Conservation (phyloP, 345 rosid genomes). For the Kandelia obovata region DNA sequence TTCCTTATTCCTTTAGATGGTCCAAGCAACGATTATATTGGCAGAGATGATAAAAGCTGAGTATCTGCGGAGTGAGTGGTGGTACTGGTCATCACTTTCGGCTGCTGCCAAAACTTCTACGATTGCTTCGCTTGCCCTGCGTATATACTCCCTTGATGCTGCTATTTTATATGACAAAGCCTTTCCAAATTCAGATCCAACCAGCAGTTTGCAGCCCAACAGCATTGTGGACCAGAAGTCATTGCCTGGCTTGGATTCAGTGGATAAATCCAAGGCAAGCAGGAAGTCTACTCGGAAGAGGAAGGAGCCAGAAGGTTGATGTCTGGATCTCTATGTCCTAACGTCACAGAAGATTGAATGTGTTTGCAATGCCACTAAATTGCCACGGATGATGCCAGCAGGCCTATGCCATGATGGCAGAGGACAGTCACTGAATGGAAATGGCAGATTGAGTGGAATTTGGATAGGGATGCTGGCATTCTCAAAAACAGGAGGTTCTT, state of each 20-base stretch:
- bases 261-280: conserved; percentile 54
- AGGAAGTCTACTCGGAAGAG: conserved; percentile 79
- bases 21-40: conserved; percentile 75
- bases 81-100: conserved; percentile 98
- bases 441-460: background rate
- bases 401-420: conserved; percentile 3
- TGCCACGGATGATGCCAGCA: conserved; percentile 21
- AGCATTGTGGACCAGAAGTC: conserved; percentile 36
- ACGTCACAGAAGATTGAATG: background rate
- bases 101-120: conserved; percentile 85
- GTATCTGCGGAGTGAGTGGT: conserved; percentile 84
- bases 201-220: conserved; percentile 36
- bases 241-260: conserved; percentile 36
- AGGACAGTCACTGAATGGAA: conserved; percentile 2
- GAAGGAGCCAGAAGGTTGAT: conserved; percentile 75
- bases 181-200: conserved; percentile 28
- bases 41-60: conserved; percentile 88
- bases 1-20: conserved; percentile 51
- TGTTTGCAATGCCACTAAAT: conserved; percentile 10
- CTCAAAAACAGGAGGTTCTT: background rate
- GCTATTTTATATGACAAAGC: conserved; percentile 67
- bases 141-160: conserved; percentile 76
- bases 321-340: background rate
- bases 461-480: conserved; percentile 3
- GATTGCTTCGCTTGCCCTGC: conserved; percentile 72